A percentile compares a stretch with the other conserved stretches of the same genome.
phyloP scores from a whole-genome alignment of 441 rosid genomes.

The Populus hybrid region DNA sequence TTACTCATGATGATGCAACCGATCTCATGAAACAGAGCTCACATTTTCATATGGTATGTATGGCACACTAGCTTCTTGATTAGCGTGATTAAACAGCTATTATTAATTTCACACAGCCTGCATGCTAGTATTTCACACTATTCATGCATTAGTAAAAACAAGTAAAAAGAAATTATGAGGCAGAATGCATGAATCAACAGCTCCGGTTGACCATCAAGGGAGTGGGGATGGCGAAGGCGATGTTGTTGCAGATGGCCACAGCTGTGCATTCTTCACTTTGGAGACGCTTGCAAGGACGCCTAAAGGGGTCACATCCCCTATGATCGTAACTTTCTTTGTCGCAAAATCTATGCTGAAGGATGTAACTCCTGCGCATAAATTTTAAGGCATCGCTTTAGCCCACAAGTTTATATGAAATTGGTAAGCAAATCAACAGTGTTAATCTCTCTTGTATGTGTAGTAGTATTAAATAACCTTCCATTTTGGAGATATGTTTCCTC shows the following conservation, averaged over 20 bases:
- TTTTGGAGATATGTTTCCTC: conserved; percentile 82
- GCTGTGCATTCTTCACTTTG: conserved; percentile 76
- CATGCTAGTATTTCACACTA: not conserved
- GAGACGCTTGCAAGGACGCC: conserved; percentile 71
- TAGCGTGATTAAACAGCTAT: not conserved
- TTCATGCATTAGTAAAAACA: not conserved
- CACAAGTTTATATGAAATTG: not conserved
- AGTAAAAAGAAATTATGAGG: not conserved
- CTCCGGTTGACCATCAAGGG: conserved; percentile 16
- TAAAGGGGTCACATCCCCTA: conserved; percentile 72
- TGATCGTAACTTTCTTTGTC: conserved; percentile 79
- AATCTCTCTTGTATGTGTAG: not conserved
- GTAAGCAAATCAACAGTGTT: not conserved
- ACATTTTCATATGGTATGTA: not conserved
- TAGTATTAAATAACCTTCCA: conserved; percentile 60
- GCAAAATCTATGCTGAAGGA: conserved; percentile 78
- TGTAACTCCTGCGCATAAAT: conserved; percentile 62
- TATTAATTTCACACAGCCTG: not conserved
- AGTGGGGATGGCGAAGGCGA: conserved; percentile 14
- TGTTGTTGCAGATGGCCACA: conserved; percentile 63
- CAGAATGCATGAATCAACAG: not conserved
- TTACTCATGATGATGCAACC: not conserved
- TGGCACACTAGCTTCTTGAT: not conserved
- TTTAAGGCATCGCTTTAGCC: not conserved
- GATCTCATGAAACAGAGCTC: not conserved